Evolutionary conservation across 2,329 filamentous ascomycete genomes (phyloP), one percentile per base, ranked within the genome.

Genomic region (Sclerotinia borealis): DNA sequence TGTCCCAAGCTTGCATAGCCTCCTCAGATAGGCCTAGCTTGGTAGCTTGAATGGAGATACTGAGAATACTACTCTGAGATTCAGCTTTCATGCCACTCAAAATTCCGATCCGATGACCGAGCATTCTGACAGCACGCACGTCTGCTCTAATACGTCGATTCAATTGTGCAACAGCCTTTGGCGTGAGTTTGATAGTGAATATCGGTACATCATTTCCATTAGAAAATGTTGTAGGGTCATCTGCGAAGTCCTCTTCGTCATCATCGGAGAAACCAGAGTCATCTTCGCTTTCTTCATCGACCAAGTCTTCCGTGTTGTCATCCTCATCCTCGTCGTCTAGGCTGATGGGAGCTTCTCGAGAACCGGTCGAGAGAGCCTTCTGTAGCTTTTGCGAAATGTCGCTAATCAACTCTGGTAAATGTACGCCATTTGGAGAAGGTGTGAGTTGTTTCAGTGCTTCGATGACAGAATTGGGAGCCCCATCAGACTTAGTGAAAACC

Each of bases 21-120:
- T 93, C 90, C 43, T 88, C 81, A 0, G 90, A 88, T 15, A 96
- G 83, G 0, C 83, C 86, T 1, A 96, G 82, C 69, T 89, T 89
- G 4, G 81, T 78, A 36, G 90, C 83, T 4, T 85, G 85, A 36
- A 90, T 83, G 0, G 92, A 91, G 2, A 95, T 75, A 5, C 85
- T 86, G 22, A 95, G 74, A 3, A 82, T 78, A 64, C 77, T 80
- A 13, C 77, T 76, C 1, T 77, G 72, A 29, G 80, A 74, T 1
- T 69, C 59, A 4, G 73, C 68, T 34, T 72, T 72, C 22, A 85
- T 76, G 22, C 81, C 78, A 15, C 80, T 81, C 13, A 89, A 73
- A 37, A 87, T 78, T 2, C 88, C 90, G 34, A 93, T 79, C 66
- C 83, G 88, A 75, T 92, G 90, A 0, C 92, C 92, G 1, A 86